A percentile compares a stretch with the other conserved stretches of the same genome.
These are phyloP conservation scores for Halophytophthora polymorphica DNA, from an alignment of 352 stramenopile genomes.

Conservation along the genomic window DNA sequence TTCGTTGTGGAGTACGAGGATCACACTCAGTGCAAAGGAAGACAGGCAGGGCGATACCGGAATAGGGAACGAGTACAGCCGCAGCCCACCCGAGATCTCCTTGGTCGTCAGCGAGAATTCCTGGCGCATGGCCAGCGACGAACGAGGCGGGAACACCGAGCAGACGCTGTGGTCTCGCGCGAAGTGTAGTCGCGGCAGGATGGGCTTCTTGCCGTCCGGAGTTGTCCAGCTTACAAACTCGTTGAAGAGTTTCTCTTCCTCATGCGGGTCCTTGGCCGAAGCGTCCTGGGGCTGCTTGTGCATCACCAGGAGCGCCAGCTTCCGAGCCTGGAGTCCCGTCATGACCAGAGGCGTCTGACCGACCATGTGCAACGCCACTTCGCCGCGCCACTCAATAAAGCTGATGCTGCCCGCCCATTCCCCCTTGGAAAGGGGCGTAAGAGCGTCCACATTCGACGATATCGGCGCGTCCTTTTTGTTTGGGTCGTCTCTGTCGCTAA, in stretches of 20 bases:
- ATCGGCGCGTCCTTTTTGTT: slow-evolving; percentile 17
- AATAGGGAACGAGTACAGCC: slow-evolving; percentile 78
- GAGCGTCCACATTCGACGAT: slow-evolving; percentile 28
- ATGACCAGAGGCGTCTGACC: slow-evolving; percentile 78
- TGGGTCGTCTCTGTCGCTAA: slow-evolving; percentile 17
- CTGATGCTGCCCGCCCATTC: slow-evolving; percentile 80
- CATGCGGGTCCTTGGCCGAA: slow-evolving; percentile 32
- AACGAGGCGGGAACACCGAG: slow-evolving; percentile 53
- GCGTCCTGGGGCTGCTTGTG: slow-evolving; percentile 31
- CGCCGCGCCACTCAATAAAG: slow-evolving; percentile 83
- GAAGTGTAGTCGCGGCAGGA: slow-evolving; percentile 74
- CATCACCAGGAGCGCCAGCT: slow-evolving; percentile 71
- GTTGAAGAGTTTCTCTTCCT: slow-evolving; percentile 83
- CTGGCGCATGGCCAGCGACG: slow-evolving; percentile 60
- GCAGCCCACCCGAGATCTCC: slow-evolving; percentile 80
- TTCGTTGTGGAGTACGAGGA: neutral
- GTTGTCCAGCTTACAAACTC: slow-evolving; percentile 81
- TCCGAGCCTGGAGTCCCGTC: slow-evolving; percentile 71
- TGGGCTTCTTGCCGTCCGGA: slow-evolving; percentile 57
- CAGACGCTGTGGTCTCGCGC: slow-evolving; percentile 69
- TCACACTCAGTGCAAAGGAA: neutral
- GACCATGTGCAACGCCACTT: slow-evolving; percentile 74
- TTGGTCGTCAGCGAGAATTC: slow-evolving; percentile 83
- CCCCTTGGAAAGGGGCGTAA: slow-evolving; percentile 49
- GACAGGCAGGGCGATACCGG: slow-evolving; percentile 35